These are phyloP conservation scores for Acanthamoeba culbertsoni DNA, from an alignment of 208 protist species.

Conservation along the genomic window DNA sequence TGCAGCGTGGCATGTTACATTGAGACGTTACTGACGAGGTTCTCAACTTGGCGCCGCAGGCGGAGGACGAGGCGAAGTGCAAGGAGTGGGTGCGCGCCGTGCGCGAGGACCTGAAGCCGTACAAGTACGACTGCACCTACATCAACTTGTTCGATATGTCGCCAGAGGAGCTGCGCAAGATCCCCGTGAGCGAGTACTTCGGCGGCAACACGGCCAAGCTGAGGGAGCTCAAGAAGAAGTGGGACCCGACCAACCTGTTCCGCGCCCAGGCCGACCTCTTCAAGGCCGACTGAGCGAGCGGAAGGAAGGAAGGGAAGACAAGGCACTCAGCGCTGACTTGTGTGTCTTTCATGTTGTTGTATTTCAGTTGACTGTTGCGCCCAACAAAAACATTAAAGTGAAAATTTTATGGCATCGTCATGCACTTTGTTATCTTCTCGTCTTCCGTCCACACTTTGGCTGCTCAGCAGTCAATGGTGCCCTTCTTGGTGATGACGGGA, in stretches of 20 bases:
- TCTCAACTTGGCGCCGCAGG: not conserved
- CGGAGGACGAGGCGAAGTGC: not conserved
- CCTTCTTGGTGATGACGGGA: not conserved
- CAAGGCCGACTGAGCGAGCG: too few relatives aligned
- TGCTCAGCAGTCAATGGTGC: not conserved
- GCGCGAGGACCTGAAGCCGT: not conserved
- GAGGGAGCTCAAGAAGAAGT: not conserved
- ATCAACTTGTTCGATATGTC: not conserved
- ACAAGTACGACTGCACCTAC: not conserved
- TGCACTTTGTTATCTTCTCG: too few relatives aligned
- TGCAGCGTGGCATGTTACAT: not conserved
- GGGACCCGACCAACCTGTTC: not conserved
- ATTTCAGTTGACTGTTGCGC: too few relatives aligned
- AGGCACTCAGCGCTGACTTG: too few relatives aligned
- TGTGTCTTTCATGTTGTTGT: too few relatives aligned
- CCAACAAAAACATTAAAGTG: not conserved
- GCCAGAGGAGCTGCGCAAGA: not conserved
- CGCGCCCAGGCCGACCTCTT: too few relatives aligned
- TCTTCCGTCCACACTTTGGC: too few relatives aligned
- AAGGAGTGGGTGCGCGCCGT: not conserved
- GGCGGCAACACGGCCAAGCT: not conserved
- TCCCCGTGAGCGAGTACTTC: not conserved
- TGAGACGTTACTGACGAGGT: not conserved
- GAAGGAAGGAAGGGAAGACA: too few relatives aligned
- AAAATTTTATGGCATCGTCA: not conserved